Conservation (phyloP, 768 basidiomycete genomes). For the Suillus alpinus region DNA sequence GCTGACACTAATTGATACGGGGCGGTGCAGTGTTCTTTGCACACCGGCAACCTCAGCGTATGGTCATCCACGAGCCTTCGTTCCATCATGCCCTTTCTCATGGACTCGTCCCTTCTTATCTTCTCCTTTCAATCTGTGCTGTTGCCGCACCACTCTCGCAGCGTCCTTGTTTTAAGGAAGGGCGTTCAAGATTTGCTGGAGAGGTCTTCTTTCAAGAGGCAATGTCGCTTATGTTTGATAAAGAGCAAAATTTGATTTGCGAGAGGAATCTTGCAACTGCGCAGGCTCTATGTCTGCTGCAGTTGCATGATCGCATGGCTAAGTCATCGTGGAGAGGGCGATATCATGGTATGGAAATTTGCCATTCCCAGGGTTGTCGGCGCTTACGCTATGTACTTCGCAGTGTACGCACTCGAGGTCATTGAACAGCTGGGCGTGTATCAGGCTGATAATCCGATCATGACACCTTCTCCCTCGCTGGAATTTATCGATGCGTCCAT, state of each 20-base stretch:
- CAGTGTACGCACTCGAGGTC: slow-evolving; percentile 65
- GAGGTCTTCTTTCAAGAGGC: slow-evolving; percentile 57
- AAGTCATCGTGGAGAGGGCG: slow-evolving; percentile 31
- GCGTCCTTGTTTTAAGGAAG: slow-evolving; percentile 57
- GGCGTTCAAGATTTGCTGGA: slow-evolving; percentile 53
- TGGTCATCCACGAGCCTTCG: slow-evolving; percentile 76
- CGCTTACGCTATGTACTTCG: slow-evolving; percentile 13
- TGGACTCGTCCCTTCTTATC: slow-evolving; percentile 64
- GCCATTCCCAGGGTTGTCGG: neutral
- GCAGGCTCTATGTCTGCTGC: slow-evolving; percentile 72
- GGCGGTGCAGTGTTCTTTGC: slow-evolving; percentile 68
- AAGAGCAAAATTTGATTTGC: slow-evolving; percentile 54
- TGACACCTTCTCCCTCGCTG: slow-evolving; percentile 56
- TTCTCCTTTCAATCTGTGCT: slow-evolving; percentile 74
- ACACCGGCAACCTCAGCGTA: slow-evolving; percentile 73
- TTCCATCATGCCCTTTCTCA: slow-evolving; percentile 66
- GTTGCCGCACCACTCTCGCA: slow-evolving; percentile 75
- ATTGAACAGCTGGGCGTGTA: slow-evolving; percentile 66
- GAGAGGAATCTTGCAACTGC: slow-evolving; percentile 68
- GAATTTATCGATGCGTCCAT: slow-evolving; percentile 60
- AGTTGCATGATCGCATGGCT: slow-evolving; percentile 58
- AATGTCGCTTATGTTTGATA: slow-evolving; percentile 67
- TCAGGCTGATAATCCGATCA: slow-evolving; percentile 56
- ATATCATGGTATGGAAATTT: slow-evolving; percentile 28
- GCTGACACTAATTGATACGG: slow-evolving; percentile 1